phyloP scores from a whole-genome alignment of 441 rosid species.

The Erodium chrysanthum region DNA sequence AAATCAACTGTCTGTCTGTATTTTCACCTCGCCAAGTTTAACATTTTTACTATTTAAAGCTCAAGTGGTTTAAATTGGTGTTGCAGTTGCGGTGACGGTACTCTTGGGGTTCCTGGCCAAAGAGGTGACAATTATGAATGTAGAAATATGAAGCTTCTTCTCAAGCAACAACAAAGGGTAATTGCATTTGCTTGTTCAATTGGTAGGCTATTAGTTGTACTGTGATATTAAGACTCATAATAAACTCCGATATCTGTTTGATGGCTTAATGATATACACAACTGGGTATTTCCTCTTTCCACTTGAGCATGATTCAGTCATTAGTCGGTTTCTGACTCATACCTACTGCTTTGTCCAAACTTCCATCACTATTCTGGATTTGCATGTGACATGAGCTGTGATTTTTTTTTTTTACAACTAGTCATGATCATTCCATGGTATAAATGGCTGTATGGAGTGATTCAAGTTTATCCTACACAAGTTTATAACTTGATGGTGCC shows the following conservation, averaged over 20 bases:
- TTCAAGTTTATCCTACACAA: background rate
- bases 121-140: constrained; percentile 97
- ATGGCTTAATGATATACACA: background rate
- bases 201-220: background rate
- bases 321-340: background rate
- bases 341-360: too few relatives aligned
- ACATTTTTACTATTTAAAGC: constrained; percentile 13
- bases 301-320: background rate
- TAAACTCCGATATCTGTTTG: background rate
- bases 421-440: too few relatives aligned
- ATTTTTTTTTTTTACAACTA: too few relatives aligned
- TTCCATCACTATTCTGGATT: too few relatives aligned
- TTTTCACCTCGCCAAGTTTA: background rate
- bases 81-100: constrained; percentile 93
- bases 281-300: background rate
- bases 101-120: constrained; percentile 82
- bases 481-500: background rate
- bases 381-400: too few relatives aligned
- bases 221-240: background rate
- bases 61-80: constrained; percentile 14
- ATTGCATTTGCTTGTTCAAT: constrained; percentile 6
- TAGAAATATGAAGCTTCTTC: constrained; percentile 95
- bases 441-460: background rate
- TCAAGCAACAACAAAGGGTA: constrained; percentile 96
- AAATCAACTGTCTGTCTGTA: too few relatives aligned